A percentile compares a stretch with the other conserved stretches of the same genome.
Conservation (phyloP, 345 rosid species). For the Gossypium thurberi region DNA sequence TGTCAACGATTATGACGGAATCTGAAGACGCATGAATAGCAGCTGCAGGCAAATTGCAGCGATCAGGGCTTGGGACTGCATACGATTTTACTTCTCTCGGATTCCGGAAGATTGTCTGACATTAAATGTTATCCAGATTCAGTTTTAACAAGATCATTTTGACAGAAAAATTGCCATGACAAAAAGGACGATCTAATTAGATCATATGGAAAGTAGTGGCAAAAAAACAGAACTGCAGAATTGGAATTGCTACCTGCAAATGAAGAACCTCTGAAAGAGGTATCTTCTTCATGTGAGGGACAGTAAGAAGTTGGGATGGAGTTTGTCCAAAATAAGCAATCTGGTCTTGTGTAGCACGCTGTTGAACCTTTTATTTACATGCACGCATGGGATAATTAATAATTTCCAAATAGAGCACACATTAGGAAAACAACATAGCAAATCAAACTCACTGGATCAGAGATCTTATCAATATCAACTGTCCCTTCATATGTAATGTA, state of each 20-base stretch:
- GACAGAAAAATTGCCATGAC: neutral
- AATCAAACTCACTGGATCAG: conserved; percentile 63
- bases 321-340: conserved; percentile 99
- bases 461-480: conserved; percentile 81
- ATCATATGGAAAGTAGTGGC: neutral
- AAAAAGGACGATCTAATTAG: neutral
- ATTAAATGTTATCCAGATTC: conserved; percentile 14
- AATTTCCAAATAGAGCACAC: conserved; percentile 12
- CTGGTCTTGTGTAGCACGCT: conserved; percentile 92
- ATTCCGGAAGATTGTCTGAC: conserved; percentile 89
- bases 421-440: neutral
- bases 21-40: conserved; percentile 87
- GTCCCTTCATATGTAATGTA: conserved; percentile 96
- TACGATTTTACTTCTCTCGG: conserved; percentile 81
- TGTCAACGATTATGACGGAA: conserved; percentile 64
- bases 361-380: conserved; percentile 62
- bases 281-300: conserved; percentile 81
- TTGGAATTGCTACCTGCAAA: conserved; percentile 53
- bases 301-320: conserved; percentile 87
- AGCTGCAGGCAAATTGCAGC: conserved; percentile 95
- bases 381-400: conserved; percentile 12
- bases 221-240: neutral
- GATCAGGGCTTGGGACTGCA: conserved; percentile 67
- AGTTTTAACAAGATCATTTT: neutral
- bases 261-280: conserved; percentile 78